These are phyloP conservation scores for Leccinum broughii DNA, from an alignment of 768 basidiomycete species.

Conservation along the genomic window DNA sequence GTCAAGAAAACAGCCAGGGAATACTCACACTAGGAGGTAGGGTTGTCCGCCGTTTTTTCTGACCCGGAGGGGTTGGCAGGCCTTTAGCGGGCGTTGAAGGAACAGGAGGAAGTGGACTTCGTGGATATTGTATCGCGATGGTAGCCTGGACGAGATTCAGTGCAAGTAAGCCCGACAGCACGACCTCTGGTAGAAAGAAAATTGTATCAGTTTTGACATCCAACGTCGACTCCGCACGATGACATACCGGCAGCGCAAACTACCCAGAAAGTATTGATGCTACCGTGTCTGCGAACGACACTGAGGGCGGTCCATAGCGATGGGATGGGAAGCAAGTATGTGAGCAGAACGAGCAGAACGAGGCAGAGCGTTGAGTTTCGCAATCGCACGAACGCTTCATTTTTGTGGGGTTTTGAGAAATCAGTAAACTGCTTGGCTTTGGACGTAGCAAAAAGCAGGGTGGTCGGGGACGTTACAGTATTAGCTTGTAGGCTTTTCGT, in stretches of 20 bases:
- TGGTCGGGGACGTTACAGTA: conserved; percentile 22
- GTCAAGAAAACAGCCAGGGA: background rate
- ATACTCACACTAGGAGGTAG: conserved; percentile 25
- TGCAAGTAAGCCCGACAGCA: conserved; percentile 29
- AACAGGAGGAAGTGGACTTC: conserved; percentile 29
- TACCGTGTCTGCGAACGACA: conserved; percentile 27
- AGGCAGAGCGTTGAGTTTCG: conserved; percentile 40
- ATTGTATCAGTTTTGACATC: background rate
- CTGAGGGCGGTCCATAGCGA: conserved; percentile 37
- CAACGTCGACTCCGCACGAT: background rate
- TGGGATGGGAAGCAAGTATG: conserved; percentile 40
- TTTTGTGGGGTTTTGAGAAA: conserved; percentile 36
- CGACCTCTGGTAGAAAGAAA: conserved; percentile 28
- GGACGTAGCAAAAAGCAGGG: conserved; percentile 25
- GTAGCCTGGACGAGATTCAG: conserved; percentile 39
- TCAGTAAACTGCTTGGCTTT: conserved; percentile 21
- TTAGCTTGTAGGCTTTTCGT: conserved; percentile 1
- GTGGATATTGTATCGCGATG: conserved; percentile 38
- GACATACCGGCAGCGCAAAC: conserved; percentile 35
- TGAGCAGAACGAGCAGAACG: conserved; percentile 34
- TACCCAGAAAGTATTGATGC: conserved; percentile 17
- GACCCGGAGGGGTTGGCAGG: conserved; percentile 23
- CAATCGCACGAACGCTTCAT: conserved; percentile 40
- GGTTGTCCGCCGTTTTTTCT: conserved; percentile 30
- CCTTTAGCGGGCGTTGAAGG: conserved; percentile 26